A percentile compares a stretch with the other conserved stretches of the same genome.
phyloP scores from a whole-genome alignment of 2,329 filamentous ascomycete species.

The Sclerotinia minor region DNA sequence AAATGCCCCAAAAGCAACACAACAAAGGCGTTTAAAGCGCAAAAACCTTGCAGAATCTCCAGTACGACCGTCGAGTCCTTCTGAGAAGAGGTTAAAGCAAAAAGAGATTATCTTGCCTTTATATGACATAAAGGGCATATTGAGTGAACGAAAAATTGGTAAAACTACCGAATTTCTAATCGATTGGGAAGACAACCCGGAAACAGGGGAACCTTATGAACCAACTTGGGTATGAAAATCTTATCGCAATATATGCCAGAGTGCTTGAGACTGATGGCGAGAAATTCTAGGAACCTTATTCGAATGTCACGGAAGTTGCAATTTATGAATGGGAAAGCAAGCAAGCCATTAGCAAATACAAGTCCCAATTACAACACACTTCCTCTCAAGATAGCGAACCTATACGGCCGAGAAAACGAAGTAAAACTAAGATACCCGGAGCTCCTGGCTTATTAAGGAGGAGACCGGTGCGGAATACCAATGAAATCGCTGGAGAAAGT shows the following conservation, averaged over 20 bases:
- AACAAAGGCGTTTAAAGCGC: constrained; percentile 19
- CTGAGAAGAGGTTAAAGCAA: not conserved
- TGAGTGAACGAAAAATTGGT: constrained; percentile 27
- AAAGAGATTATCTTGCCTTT: not conserved
- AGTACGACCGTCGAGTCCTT: not conserved
- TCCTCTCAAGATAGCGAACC: constrained; percentile 29
- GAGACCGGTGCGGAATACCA: constrained; percentile 22
- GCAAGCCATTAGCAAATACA: not conserved
- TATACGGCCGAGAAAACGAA: constrained; percentile 30
- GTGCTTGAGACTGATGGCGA: not conserved
- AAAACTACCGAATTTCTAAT: constrained; percentile 49
- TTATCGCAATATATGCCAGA: not conserved
- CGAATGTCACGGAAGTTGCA: constrained; percentile 22
- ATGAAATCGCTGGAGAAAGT: constrained; percentile 26
- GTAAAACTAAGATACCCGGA: constrained; percentile 11
- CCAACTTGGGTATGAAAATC: constrained; percentile 52
- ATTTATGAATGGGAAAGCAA: constrained; percentile 25
- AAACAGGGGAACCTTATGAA: constrained; percentile 49
- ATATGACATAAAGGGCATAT: constrained; percentile 28
- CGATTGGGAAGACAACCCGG: constrained; percentile 56
- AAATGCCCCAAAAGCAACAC: constrained; percentile 2
- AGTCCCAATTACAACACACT: not conserved
- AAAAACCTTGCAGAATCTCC: constrained; percentile 7
- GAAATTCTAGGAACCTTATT: constrained; percentile 35
- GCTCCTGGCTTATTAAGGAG: constrained; percentile 3